Evolutionary conservation across 768 basidiomycete genomes (phyloP).

Genomic region (Exidia glandulosa): DNA sequence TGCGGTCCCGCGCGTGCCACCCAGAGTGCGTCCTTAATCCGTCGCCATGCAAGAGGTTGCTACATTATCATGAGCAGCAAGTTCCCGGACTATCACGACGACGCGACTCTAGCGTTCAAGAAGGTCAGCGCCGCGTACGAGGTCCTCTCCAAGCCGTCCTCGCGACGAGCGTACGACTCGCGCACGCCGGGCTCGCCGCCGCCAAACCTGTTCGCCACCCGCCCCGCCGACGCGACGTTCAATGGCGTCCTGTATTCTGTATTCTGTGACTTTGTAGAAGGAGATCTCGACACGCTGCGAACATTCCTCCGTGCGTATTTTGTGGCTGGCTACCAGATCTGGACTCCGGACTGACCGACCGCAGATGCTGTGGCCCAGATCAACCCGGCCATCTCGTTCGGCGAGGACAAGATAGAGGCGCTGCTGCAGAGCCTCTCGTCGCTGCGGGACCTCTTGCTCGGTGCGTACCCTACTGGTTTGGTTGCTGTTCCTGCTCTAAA

Average conservation of each 20-base stretch:
- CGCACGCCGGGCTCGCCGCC: constrained; percentile 29
- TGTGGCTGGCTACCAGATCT: too few species aligned
- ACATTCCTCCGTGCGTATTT: constrained; percentile 54
- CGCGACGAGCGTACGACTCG: constrained; percentile 58
- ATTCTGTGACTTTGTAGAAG: constrained; percentile 74
- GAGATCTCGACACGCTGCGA: constrained; percentile 77
- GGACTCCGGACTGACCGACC: too few species aligned
- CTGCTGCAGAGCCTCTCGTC: constrained; percentile 59
- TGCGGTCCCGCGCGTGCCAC: constrained; percentile 65
- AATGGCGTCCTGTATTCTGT: constrained; percentile 61
- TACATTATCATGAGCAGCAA: constrained; percentile 39
- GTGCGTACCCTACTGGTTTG: constrained; percentile 27
- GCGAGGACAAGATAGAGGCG: constrained; percentile 68
- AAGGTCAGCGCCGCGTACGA: constrained; percentile 78
- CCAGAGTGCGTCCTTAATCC: constrained; percentile 58
- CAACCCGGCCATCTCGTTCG: constrained; percentile 65
- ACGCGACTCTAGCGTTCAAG: constrained; percentile 78
- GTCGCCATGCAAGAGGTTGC: not conserved
- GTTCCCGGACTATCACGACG: constrained; percentile 55
- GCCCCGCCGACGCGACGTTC: constrained; percentile 61
- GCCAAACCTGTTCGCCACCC: constrained; percentile 46
- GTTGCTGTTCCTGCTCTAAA: not conserved
- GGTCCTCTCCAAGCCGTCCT: constrained; percentile 62
- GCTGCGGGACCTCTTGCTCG: constrained; percentile 64
- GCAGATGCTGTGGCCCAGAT: constrained; percentile 68